Percentiles rank a stretch among this genome's conserved stretches.
phyloP scores from a whole-genome alignment of 352 stramenopile species.

The Thalassiosira sp. region DNA sequence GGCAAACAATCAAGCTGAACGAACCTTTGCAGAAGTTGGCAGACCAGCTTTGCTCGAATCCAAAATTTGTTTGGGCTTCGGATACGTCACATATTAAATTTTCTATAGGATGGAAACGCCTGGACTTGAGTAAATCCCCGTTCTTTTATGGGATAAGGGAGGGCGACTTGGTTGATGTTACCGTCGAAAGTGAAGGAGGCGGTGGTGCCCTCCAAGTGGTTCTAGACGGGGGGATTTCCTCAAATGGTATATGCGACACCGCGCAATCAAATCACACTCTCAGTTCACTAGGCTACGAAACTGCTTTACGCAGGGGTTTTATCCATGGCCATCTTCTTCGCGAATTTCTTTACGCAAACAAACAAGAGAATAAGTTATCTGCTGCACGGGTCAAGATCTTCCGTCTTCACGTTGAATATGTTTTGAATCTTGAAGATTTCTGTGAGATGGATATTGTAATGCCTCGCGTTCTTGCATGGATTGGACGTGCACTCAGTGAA shows the following conservation, averaged over 20 bases:
- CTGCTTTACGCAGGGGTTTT: not conserved
- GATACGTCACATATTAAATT: constrained; percentile 4
- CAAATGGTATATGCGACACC: constrained; percentile 1
- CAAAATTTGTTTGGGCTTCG: constrained; percentile 1
- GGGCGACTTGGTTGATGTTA: constrained; percentile 1
- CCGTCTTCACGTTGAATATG: constrained; percentile 1
- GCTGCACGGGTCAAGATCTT: not conserved
- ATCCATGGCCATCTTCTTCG: not conserved
- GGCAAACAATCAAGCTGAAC: not conserved
- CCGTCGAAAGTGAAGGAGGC: not conserved
- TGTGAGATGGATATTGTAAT: constrained; percentile 1
- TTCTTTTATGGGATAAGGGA: constrained; percentile 11
- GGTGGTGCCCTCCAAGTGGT: not conserved
- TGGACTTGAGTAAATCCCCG: constrained; percentile 1
- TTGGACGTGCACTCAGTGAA: constrained; percentile 5
- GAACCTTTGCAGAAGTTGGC: not conserved
- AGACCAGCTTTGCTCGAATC: not conserved
- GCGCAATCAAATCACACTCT: not conserved
- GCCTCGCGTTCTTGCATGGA: constrained; percentile 1
- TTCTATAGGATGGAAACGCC: not conserved
- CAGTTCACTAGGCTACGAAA: not conserved
- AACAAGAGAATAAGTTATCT: not conserved
- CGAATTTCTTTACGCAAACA: constrained; percentile 11
- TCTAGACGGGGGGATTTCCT: not conserved
- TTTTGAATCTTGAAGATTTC: constrained; percentile 6